Evolutionary conservation across 2,329 filamentous ascomycete genomes (phyloP).

Genomic region (Gnomoniopsis smithogilvyi): DNA sequence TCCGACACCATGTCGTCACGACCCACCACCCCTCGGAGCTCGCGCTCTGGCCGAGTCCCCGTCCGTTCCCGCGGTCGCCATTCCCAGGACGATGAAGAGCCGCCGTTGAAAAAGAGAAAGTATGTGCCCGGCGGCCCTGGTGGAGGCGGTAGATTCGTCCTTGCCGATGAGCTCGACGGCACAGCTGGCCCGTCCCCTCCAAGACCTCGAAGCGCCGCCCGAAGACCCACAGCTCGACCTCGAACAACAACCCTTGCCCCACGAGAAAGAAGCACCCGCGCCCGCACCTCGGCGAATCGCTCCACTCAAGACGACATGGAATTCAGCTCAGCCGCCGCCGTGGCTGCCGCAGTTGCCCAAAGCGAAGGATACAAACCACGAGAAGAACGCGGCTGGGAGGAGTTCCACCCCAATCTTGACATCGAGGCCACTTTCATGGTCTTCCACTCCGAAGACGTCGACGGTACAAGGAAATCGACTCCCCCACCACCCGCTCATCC

Average conservation of each 20-base stretch:
- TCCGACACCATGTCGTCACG: slow-evolving; percentile 14
- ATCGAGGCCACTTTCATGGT: slow-evolving; percentile 78
- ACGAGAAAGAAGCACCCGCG: slow-evolving; percentile 55
- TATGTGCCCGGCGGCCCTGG: slow-evolving; percentile 87
- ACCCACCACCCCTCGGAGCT: slow-evolving; percentile 17
- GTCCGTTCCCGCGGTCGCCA: slow-evolving; percentile 32
- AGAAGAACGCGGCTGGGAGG: slow-evolving; percentile 95
- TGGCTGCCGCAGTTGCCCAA: slow-evolving; percentile 82
- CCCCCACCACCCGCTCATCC: slow-evolving; percentile 33
- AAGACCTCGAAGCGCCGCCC: slow-evolving; percentile 47
- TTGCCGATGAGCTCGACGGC: slow-evolving; percentile 64
- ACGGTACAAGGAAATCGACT: slow-evolving; percentile 60
- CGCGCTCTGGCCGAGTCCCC: slow-evolving; percentile 32
- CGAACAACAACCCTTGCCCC: slow-evolving; percentile 49
- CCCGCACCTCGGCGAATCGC: slow-evolving; percentile 47
- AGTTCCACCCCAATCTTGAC: slow-evolving; percentile 94
- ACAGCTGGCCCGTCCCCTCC: slow-evolving; percentile 34
- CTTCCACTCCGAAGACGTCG: slow-evolving; percentile 79
- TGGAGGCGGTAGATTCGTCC: slow-evolving; percentile 77
- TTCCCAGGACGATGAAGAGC: slow-evolving; percentile 43
- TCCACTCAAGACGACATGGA: slow-evolving; percentile 58
- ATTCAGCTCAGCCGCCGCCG: slow-evolving; percentile 84
- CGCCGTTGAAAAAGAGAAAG: slow-evolving; percentile 66
- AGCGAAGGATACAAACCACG: slow-evolving; percentile 96
- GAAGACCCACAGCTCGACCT: slow-evolving; percentile 44